phyloP scores from a whole-genome alignment of 2,329 filamentous ascomycete genomes.

The Cryphonectria carpinicola region DNA sequence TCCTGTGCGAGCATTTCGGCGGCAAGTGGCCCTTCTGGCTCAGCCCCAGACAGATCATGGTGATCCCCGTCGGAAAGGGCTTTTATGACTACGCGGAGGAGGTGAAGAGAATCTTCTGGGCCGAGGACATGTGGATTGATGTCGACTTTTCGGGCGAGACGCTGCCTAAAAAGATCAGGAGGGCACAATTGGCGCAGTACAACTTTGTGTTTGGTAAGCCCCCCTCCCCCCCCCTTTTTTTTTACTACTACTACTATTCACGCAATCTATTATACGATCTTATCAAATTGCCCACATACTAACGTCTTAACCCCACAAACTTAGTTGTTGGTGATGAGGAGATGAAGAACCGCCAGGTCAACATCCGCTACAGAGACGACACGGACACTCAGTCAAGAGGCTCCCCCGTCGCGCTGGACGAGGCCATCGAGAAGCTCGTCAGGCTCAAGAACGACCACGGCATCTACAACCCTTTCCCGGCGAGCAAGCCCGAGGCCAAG shows the following conservation, averaged over 20 bases:
- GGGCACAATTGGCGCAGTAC: slow-evolving; percentile 78
- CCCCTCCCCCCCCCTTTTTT: background rate
- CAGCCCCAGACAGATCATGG: slow-evolving; percentile 78
- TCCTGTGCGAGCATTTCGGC: slow-evolving; percentile 81
- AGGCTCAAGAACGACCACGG: slow-evolving; percentile 54
- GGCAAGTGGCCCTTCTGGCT: slow-evolving; percentile 93
- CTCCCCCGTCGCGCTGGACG: slow-evolving; percentile 59
- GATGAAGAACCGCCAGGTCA: slow-evolving; percentile 62
- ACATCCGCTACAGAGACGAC: slow-evolving; percentile 67
- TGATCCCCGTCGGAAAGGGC: slow-evolving; percentile 76
- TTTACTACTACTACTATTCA: background rate
- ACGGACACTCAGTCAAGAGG: slow-evolving; percentile 64
- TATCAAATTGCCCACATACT: background rate
- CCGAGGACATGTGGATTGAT: slow-evolving; percentile 71
- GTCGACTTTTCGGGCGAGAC: slow-evolving; percentile 76
- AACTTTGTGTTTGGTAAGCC: slow-evolving; percentile 76
- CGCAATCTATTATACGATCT: background rate
- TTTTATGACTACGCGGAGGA: slow-evolving; percentile 76
- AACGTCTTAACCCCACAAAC: background rate
- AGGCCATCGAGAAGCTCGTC: slow-evolving; percentile 59
- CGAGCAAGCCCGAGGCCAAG: slow-evolving; percentile 30
- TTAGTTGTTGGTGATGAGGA: slow-evolving; percentile 66
- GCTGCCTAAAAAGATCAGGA: slow-evolving; percentile 88
- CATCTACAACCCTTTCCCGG: slow-evolving; percentile 43
- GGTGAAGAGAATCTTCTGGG: slow-evolving; percentile 69